Base-by-base conservation (phyloP, 2,329 filamentous ascomycete genomes). In the Basipetospora chlamydospora region DNA sequence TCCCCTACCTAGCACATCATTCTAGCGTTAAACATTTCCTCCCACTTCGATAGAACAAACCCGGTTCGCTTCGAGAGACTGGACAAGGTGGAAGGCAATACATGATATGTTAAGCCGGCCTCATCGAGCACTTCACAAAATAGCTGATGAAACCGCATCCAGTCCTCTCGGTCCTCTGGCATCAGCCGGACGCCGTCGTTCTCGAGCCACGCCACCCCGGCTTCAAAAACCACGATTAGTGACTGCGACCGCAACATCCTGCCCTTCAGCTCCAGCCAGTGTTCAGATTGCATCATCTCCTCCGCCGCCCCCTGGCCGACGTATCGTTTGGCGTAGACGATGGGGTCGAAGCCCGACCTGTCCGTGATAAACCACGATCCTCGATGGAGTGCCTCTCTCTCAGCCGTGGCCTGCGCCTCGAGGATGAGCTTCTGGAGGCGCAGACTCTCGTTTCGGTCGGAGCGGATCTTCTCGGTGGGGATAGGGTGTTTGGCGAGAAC, bases 331-430 rank as follows among this genome's bases (percentile, higher is more conserved):
- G 60, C 50, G 37, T 64, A 64, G 5, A 54, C 52, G n/a, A 64
- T 42, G 2, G 60, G 57, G 38, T 64, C 60, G 2, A 61, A 38
- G 2, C 56, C 57, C 2, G 60, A 64, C 6, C 61, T 53, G 43
- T 65, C 61, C 6, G 56, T 59, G 31, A 65, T 55, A 37, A 59
- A 56, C 55, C 55, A 58, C 8, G 21, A 16, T 0, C 32, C 31
- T 12, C 18, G 13, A 3, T 13, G 3, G 1, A 48, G 29, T 3
- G 39, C 46, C 6, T 44, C 41, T 4, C 26, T 30, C 44, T 62
- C 58, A 0, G 51, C 49, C 2, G 42, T 17, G 26, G 43, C 44
- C 34, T 64, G 58, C 2, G 51, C 55, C 18, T 51, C 43, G 2
- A 63, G 46, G 28, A 62, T 63, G 28, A 56, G 46, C 7, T 46